phyloP scores from a whole-genome alignment of 345 rosid species.

The Capsella bursapastoris region DNA sequence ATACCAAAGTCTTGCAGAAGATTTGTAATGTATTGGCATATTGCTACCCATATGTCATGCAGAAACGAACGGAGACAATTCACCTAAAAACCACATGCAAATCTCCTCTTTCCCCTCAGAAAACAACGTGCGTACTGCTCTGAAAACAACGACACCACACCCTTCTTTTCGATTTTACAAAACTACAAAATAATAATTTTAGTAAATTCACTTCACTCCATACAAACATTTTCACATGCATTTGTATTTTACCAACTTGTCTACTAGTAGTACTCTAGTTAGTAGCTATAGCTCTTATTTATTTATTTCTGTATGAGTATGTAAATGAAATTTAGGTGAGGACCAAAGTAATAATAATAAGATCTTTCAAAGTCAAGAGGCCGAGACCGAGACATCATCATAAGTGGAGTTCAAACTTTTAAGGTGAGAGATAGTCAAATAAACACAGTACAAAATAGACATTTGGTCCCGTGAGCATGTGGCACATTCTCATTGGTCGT shows the following conservation, averaged over 20 bases:
- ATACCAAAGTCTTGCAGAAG: background rate
- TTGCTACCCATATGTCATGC: background rate
- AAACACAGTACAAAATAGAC: conserved; percentile 8
- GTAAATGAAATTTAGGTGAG: background rate
- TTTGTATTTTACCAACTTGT: conserved; percentile 34
- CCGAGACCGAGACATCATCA: background rate
- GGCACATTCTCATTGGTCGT: background rate
- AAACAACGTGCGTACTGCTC: conserved; percentile 39
- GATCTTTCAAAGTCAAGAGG: background rate
- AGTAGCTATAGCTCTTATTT: background rate
- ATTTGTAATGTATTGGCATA: background rate
- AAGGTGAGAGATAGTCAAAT: background rate
- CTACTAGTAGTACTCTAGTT: background rate
- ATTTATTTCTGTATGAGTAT: background rate
- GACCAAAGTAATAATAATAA: background rate
- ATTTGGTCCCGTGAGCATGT: background rate
- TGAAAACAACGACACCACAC: conserved; percentile 10
- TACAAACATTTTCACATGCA: conserved; percentile 22
- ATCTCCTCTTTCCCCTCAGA: conserved; percentile 18
- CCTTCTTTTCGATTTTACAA: conserved; percentile 26
- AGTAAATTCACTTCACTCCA: conserved; percentile 11
- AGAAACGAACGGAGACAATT: conserved; percentile 25
- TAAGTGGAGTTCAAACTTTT: conserved; percentile 8
- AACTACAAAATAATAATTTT: background rate
- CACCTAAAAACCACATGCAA: conserved; percentile 43